Conservation (phyloP, 306 rosid genomes). For the Malus sylvestris region DNA sequence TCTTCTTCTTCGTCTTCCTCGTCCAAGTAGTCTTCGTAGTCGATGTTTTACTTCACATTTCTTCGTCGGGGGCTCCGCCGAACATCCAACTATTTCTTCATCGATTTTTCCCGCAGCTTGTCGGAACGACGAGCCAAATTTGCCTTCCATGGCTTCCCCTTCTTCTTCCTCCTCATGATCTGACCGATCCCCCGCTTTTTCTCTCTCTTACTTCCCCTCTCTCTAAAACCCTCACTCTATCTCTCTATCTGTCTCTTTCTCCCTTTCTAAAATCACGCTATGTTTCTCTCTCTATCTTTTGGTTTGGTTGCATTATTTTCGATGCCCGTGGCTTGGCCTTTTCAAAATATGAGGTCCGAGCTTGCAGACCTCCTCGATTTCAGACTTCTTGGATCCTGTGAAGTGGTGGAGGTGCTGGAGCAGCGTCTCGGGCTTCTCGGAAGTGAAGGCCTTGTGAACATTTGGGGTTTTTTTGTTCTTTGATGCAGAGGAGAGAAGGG, state of each 20-base stretch:
- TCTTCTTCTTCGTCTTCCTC: conserved; percentile 75
- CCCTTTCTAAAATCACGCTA: conserved; percentile 28
- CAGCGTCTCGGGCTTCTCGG: too few relatives aligned
- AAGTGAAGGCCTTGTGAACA: too few relatives aligned
- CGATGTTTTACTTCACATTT: conserved; percentile 80
- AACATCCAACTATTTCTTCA: conserved; percentile 5
- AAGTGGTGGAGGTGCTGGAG: too few relatives aligned
- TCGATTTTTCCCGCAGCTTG: too few relatives aligned
- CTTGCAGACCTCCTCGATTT: not conserved
- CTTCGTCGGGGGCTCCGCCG: conserved; percentile 81
- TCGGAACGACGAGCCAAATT: not conserved
- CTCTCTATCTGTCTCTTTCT: conserved; percentile 14
- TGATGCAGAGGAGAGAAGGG: too few relatives aligned
- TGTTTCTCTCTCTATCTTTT: conserved; percentile 17
- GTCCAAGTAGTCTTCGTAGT: conserved; percentile 72
- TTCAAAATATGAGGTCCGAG: conserved; percentile 35
- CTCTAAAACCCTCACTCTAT: conserved; percentile 4
- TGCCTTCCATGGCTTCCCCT: conserved; percentile 90
- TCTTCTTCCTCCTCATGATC: conserved; percentile 99
- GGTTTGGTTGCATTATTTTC: conserved; percentile 52
- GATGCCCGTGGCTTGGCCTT: conserved; percentile 39
- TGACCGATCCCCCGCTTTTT: conserved; percentile 58
- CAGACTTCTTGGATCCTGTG: too few relatives aligned
- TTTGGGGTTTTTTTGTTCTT: too few relatives aligned
- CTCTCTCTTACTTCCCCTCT: conserved; percentile 5